Conservation (phyloP, 257 asterid species). For the Agastache rugosa region DNA sequence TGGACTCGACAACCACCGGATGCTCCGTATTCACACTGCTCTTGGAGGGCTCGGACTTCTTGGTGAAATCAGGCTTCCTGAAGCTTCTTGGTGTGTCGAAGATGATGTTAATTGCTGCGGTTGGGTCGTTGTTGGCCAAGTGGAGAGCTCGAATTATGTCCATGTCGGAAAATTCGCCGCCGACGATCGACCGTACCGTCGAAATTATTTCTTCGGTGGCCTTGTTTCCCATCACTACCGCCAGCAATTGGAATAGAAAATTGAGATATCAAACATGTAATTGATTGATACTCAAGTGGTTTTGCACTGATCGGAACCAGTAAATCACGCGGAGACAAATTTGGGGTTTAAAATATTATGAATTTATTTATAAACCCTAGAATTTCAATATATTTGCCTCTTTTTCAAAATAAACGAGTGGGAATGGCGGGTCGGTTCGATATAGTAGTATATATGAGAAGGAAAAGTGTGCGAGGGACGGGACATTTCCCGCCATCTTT, state of each 20-base stretch:
- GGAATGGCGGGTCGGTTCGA: slow-evolving; percentile 36
- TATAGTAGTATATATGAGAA: background rate
- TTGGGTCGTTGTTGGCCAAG: slow-evolving; percentile 89
- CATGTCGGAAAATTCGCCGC: slow-evolving; percentile 74
- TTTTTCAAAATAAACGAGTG: slow-evolving; percentile 2
- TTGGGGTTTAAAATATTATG: slow-evolving; percentile 31
- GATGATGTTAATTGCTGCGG: slow-evolving; percentile 88
- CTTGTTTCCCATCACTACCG: slow-evolving; percentile 62
- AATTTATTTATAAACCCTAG: slow-evolving; percentile 42
- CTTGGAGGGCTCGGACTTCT: slow-evolving; percentile 40
- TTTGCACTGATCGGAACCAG: slow-evolving; percentile 14
- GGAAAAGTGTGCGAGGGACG: slow-evolving; percentile 33
- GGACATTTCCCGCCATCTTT: slow-evolving; percentile 44
- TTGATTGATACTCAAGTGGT: slow-evolving; percentile 20
- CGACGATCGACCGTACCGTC: slow-evolving; percentile 81
- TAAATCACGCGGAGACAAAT: slow-evolving; percentile 16
- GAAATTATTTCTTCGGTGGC: slow-evolving; percentile 68
- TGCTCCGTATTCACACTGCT: slow-evolving; percentile 36
- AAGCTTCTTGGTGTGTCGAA: slow-evolving; percentile 71
- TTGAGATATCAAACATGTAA: background rate
- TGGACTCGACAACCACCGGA: slow-evolving; percentile 25
- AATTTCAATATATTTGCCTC: slow-evolving; percentile 1
- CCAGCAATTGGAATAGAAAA: slow-evolving; percentile 9
- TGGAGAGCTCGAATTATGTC: slow-evolving; percentile 95
- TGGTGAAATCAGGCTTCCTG: slow-evolving; percentile 49